A percentile compares a stretch with the other conserved stretches of the same genome.
Conservation (phyloP, 2,329 filamentous ascomycete species). For the Curvularia spicifera region DNA sequence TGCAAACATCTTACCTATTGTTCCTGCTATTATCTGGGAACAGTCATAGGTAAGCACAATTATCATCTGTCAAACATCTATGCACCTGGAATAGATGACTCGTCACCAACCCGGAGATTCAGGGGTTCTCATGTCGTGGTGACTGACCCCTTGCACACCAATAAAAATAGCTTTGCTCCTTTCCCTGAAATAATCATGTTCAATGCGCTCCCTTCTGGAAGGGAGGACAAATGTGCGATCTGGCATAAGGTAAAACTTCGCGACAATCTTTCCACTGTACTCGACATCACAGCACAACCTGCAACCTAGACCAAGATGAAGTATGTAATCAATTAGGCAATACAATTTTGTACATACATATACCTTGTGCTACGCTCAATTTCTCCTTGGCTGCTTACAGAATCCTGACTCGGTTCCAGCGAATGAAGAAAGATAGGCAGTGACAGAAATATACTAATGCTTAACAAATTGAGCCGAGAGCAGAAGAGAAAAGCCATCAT, state of each 20-base stretch:
- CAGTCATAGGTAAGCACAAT: not conserved
- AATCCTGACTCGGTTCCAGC: not conserved
- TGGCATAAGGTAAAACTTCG: conserved; percentile 10
- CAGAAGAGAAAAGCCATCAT: not conserved
- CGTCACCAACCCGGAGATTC: not conserved
- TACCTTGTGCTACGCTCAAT: not conserved
- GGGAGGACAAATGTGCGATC: not conserved
- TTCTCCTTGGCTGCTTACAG: not conserved
- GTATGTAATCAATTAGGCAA: not conserved
- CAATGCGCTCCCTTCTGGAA: not conserved
- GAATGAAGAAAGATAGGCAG: not conserved
- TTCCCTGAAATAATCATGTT: not conserved
- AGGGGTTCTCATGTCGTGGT: not conserved
- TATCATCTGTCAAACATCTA: not conserved
- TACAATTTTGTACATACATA: not conserved
- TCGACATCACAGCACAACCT: not conserved
- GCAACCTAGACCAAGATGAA: not conserved
- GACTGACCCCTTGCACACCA: not conserved
- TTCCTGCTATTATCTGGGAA: not conserved
- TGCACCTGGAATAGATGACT: not conserved
- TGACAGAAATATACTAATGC: not conserved
- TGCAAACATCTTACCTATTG: not conserved
- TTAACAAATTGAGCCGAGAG: not conserved
- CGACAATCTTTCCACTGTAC: not conserved
- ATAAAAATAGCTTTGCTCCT: not conserved